Evolutionary conservation across 768 basidiomycete genomes (phyloP).

Genomic region (Mrakia gelida): DNA sequence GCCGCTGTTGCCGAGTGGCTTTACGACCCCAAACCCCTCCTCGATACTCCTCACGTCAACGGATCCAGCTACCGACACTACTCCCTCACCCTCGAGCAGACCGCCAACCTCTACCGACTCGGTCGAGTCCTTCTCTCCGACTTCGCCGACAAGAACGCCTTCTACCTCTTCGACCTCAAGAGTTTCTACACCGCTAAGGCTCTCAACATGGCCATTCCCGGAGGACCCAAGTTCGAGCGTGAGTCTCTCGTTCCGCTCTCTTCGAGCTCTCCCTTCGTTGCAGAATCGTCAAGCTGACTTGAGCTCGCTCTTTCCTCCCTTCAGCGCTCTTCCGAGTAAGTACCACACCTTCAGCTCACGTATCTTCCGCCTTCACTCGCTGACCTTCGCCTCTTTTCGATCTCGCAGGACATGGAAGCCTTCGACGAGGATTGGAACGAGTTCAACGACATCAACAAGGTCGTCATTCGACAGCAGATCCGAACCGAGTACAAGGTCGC

Average conservation of each 20-base stretch:
- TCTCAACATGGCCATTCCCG: constrained; percentile 92
- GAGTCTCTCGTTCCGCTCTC: not conserved
- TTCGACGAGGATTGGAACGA: constrained; percentile 88
- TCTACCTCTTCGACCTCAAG: constrained; percentile 94
- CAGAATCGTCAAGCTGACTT: not conserved
- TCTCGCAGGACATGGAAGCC: constrained; percentile 90
- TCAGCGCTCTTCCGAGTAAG: not conserved
- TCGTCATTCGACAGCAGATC: constrained; percentile 97
- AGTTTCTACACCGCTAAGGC: constrained; percentile 98
- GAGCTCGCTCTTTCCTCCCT: not conserved
- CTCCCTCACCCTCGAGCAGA: constrained; percentile 85
- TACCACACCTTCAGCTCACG: not conserved
- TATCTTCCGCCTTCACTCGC: constrained; percentile 42
- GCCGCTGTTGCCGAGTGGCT: constrained; percentile 92
- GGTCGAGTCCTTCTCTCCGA: constrained; percentile 92
- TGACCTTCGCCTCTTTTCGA: not conserved
- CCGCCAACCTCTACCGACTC: constrained; percentile 94
- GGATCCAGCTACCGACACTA: constrained; percentile 90
- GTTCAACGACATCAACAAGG: constrained; percentile 99
- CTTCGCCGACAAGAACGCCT: constrained; percentile 81
- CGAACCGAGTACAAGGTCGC: constrained; percentile 99
- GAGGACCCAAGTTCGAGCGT: constrained; percentile 95
- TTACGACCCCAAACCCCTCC: constrained; percentile 90
- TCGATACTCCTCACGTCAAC: constrained; percentile 81
- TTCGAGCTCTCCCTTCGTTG: not conserved